These are phyloP conservation scores for Apiotrichum gracile DNA, from an alignment of 1,284 basidiomycete species.

Conservation along the genomic window DNA sequence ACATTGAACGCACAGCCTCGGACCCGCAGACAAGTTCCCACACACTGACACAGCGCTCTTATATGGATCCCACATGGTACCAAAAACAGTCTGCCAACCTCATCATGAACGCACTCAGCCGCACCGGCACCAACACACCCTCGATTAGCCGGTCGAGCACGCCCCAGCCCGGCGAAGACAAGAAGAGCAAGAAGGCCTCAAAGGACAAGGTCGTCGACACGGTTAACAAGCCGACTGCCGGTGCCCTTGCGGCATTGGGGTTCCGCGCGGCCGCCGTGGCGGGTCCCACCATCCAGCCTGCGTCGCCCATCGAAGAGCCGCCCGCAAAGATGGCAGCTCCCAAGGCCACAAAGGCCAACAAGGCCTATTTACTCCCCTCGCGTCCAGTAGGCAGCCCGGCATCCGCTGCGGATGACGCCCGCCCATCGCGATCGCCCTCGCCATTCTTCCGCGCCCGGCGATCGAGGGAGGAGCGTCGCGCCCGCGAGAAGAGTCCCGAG, in stretches of 20 bases:
- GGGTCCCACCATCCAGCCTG: constrained; percentile 10
- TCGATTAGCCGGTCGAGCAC: background rate
- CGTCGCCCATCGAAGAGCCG: background rate
- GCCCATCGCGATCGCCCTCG: constrained; percentile 28
- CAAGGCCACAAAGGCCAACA: background rate
- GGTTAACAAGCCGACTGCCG: constrained; percentile 16
- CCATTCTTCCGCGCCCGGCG: constrained; percentile 45
- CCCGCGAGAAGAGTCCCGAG: constrained; percentile 58
- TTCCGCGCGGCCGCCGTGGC: constrained; percentile 28
- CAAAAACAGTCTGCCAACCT: constrained; percentile 15
- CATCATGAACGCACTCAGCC: constrained; percentile 11
- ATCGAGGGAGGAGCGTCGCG: constrained; percentile 35
- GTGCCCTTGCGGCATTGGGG: constrained; percentile 37
- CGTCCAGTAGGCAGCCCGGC: background rate
- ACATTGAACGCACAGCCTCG: background rate
- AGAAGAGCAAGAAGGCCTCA: background rate
- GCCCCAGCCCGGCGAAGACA: background rate
- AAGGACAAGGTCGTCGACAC: background rate
- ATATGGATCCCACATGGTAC: background rate
- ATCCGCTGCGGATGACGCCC: background rate
- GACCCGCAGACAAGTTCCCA: background rate
- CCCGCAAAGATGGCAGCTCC: background rate
- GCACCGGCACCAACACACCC: background rate
- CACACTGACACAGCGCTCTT: constrained; percentile 15
- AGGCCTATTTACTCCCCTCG: constrained; percentile 17